A percentile compares a stretch with the other conserved stretches of the same genome.
Conservation (phyloP, 106 monocot species). For the Dendrobium chrysotoxum region DNA sequence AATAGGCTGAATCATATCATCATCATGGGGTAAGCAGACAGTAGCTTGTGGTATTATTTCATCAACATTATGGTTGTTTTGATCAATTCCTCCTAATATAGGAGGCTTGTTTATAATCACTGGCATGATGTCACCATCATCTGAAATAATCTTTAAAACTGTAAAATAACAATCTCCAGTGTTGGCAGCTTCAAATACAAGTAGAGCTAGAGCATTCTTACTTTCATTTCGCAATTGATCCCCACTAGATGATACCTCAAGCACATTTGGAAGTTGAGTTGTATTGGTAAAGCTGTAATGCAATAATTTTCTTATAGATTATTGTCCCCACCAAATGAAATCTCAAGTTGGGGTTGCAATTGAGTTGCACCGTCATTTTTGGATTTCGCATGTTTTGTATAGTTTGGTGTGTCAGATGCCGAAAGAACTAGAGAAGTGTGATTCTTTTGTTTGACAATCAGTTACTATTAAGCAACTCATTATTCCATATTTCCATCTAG, state of each 20-base stretch:
- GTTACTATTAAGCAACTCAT: no score
- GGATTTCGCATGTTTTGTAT: not conserved
- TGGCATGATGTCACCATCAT: not conserved
- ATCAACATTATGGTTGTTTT: not conserved
- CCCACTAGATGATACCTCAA: not conserved
- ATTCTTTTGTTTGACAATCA: not conserved
- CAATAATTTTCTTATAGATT: not conserved
- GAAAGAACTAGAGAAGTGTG: not conserved
- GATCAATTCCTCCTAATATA: not conserved
- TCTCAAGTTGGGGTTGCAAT: not conserved
- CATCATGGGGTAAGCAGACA: not conserved
- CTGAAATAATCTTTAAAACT: not conserved
- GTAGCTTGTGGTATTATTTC: not conserved
- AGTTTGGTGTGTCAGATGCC: not conserved
- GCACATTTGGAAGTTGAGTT: not conserved
- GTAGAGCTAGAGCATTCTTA: not conserved
- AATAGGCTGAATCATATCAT: not conserved
- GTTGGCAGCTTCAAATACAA: not conserved
- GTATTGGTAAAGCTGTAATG: not conserved
- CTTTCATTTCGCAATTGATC: not conserved
- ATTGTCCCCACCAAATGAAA: conserved; percentile 1
- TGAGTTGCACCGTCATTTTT: not conserved
- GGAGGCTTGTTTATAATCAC: not conserved
- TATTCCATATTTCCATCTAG: no score
- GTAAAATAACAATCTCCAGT: not conserved